Conservation (phyloP, 2,329 filamentous ascomycete genomes). For the Hypomyces perniciosus region DNA sequence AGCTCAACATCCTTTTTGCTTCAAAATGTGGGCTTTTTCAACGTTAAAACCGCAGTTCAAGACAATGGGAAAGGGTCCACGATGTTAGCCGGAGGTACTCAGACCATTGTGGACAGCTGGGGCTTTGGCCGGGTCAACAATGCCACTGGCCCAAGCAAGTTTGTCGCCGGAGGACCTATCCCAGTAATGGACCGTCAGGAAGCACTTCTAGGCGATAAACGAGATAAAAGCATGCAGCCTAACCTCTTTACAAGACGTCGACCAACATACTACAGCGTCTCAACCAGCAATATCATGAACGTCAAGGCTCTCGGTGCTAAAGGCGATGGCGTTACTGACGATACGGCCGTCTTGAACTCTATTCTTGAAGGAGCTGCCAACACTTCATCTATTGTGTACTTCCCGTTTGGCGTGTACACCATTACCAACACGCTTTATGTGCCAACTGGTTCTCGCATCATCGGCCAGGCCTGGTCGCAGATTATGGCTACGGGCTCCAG, state of each 20-base stretch:
- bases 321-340: slow-evolving; percentile 63
- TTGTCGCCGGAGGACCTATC: neutral
- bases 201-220: neutral
- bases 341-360: slow-evolving; percentile 74
- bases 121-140: neutral
- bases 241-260: neutral
- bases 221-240: neutral
- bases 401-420: slow-evolving; percentile 29
- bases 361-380: slow-evolving; percentile 47
- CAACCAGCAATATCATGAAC: neutral
- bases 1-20: slow-evolving; percentile 14
- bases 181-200: neutral
- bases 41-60: neutral
- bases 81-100: neutral
- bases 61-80: neutral
- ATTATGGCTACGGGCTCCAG: neutral
- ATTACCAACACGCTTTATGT: slow-evolving; percentile 23
- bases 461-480: slow-evolving; percentile 11
- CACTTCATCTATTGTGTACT: slow-evolving; percentile 8
- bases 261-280: slow-evolving; percentile 2
- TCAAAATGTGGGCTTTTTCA: slow-evolving; percentile 6
- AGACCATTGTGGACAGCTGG: neutral
- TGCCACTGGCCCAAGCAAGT: neutral
- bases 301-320: slow-evolving; percentile 64
- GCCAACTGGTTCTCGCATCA: slow-evolving; percentile 10